Conservation (phyloP, 2,329 filamentous ascomycete species). For the Colletotrichum endophyticum region DNA sequence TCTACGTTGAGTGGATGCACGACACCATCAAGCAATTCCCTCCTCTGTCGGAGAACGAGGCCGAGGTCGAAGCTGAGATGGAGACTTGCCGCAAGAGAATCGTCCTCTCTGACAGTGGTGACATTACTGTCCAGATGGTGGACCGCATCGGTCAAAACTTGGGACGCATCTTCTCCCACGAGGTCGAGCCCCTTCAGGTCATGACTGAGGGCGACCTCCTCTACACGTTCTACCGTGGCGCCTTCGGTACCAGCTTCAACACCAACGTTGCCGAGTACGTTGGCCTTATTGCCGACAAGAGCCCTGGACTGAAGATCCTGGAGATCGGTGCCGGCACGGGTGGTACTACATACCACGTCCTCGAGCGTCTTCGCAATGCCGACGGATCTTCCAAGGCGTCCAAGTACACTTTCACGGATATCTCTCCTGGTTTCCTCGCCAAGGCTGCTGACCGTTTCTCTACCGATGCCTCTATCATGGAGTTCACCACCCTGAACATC, state of each 20-base stretch:
- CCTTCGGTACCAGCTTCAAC: slow-evolving; percentile 13
- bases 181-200: slow-evolving; percentile 37
- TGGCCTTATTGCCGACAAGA: slow-evolving; percentile 26
- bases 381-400: slow-evolving; percentile 7
- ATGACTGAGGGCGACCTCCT: slow-evolving; percentile 39
- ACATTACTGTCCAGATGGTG: slow-evolving; percentile 13
- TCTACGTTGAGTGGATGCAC: slow-evolving; percentile 11
- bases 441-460: slow-evolving; percentile 34
- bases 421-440: slow-evolving; percentile 47
- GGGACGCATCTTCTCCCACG: slow-evolving; percentile 32
- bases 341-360: slow-evolving; percentile 8
- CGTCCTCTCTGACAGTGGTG: slow-evolving; percentile 7
- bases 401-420: slow-evolving; percentile 50
- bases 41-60: not conserved
- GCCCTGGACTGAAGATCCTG: slow-evolving; percentile 19
- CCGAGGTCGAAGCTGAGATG: not conserved
- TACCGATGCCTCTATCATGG: slow-evolving; percentile 23
- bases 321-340: slow-evolving; percentile 13
- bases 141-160: slow-evolving; percentile 25
- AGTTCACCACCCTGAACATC: slow-evolving; percentile 33
- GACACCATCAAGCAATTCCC: slow-evolving; percentile 9
- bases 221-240: slow-evolving; percentile 33
- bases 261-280: slow-evolving; percentile 14
- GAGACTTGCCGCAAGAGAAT: not conserved
- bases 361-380: slow-evolving; percentile 12